phyloP scores from a whole-genome alignment of 176 grass and related monocot genomes.

The Tillandsia fasciculata region DNA sequence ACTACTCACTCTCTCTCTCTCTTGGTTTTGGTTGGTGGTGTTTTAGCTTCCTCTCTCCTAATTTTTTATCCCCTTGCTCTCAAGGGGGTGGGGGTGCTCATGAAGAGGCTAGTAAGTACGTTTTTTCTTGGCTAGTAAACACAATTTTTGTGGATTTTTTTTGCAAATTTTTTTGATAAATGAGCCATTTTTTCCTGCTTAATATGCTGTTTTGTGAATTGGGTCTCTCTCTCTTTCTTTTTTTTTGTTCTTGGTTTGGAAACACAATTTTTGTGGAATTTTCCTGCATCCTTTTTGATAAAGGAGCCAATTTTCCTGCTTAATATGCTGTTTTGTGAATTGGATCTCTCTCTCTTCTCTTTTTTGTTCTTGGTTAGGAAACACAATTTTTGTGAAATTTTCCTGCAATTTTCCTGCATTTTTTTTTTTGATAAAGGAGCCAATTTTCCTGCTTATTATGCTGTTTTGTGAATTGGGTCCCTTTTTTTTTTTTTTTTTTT shows the following conservation, averaged over 20 bases:
- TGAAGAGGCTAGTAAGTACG: slow-evolving; percentile 88
- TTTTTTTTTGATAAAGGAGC: neutral
- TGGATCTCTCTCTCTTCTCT: too few species aligned
- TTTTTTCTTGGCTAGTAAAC: slow-evolving; percentile 30
- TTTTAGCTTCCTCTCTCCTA: neutral
- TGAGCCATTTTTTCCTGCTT: slow-evolving; percentile 8
- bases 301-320: too few species aligned
- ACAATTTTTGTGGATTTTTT: neutral
- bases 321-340: too few species aligned
- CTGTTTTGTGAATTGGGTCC: neutral
- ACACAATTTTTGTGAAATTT: too few species aligned
- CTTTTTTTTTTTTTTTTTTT: neutral
- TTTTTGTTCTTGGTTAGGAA: too few species aligned
- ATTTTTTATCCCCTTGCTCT: too few species aligned
- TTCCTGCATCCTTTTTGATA: too few species aligned
- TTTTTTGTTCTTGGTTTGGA: too few species aligned
- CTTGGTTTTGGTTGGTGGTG: neutral
- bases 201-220: neutral
- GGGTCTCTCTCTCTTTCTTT: too few species aligned
- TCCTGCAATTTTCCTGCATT: too few species aligned
- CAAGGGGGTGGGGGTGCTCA: slow-evolving; percentile 30
- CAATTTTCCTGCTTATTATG: neutral
- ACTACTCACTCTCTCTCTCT: neutral
- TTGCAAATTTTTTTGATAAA: slow-evolving; percentile 1
- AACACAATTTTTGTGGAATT: too few species aligned